Evolutionary conservation across 73 alveolate genomes (phyloP).

Genomic region (Tetrahymena thermophila): DNA sequence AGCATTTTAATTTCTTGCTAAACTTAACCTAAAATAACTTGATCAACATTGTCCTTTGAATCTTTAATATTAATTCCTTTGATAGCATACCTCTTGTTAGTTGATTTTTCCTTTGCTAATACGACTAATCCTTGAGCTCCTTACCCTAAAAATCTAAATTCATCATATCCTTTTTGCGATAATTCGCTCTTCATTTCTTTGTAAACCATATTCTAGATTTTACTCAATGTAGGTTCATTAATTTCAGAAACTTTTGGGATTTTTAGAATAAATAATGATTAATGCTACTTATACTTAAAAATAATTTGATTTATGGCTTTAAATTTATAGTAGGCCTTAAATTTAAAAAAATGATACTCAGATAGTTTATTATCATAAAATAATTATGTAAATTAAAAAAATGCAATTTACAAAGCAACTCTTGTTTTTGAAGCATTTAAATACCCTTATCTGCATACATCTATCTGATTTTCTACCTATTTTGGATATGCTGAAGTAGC

Average conservation of each 20-base stretch:
- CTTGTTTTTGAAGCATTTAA: neutral
- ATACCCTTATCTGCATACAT: neutral
- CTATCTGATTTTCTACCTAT: neutral
- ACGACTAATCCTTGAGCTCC: neutral
- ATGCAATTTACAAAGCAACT: neutral
- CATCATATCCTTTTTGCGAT: neutral
- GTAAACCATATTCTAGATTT: neutral
- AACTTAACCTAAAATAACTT: neutral
- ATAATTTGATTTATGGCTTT: too few relatives aligned
- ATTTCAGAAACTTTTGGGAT: neutral
- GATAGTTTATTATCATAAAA: too few relatives aligned
- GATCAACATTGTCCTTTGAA: neutral
- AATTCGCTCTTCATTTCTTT: neutral
- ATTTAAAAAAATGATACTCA: too few relatives aligned
- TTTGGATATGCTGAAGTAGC: neutral
- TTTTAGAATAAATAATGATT: too few relatives aligned
- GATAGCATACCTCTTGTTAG: neutral
- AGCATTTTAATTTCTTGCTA: neutral
- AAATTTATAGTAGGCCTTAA: neutral
- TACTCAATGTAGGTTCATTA: neutral
- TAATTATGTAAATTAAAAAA: too few relatives aligned
- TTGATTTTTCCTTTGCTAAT: neutral
- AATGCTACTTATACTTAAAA: too few relatives aligned
- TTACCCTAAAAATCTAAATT: neutral
- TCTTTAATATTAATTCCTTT: neutral